Base-by-base conservation (phyloP, 352 stramenopile species). In the Hyaloperonospora arabidopsidis region DNA sequence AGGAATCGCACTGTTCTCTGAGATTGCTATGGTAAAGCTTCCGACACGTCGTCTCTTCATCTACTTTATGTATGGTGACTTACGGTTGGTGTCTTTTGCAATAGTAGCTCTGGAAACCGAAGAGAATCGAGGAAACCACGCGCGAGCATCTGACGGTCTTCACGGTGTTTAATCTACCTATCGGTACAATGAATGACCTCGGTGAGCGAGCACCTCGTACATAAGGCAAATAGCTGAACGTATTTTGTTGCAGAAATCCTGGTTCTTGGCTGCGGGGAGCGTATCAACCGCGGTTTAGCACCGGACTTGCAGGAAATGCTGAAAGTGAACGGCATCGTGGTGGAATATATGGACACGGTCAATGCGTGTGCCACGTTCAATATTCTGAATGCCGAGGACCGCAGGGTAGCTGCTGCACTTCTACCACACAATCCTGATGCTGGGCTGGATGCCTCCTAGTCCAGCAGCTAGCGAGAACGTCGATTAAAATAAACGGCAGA, bases 331-430 rank as follows among this genome's bases (percentile, higher is more conserved):
- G 83, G 83, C 46, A 90, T 93, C 51, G 83, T 93, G 21, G 77
- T 93, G 22, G 83, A 93, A 59, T 91, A 90, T 58, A 39, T 89
- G 34, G 83, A 93, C 67, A 88, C 80, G 28, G 64, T 86, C 41
- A 91, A 93, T 52, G 84, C 85, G 11, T 91, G 85, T 49, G 80
- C 84, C 40, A 95, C 84, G n/a, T 95, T 93, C 65, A 95, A 95
- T 56, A 88, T 95, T 58, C 66, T 95, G n/a, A 95, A 93, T 68
- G 82, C 82, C n/a, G 84, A 95, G 54, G 85, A 93, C 61, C 79
- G 85, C 54, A 70, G 78, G 40, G 75, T 95, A 18, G 85, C 72
- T 6, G 85, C 81, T 11, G 84, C 81, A n/a, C 74, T 95, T 47
- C 55, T 95, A 11, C 82, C 84, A 2, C 74, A 65, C 52, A 77